phyloP scores from a whole-genome alignment of 176 grass and related monocot species.

The Rhynchospora tenuis region DNA sequence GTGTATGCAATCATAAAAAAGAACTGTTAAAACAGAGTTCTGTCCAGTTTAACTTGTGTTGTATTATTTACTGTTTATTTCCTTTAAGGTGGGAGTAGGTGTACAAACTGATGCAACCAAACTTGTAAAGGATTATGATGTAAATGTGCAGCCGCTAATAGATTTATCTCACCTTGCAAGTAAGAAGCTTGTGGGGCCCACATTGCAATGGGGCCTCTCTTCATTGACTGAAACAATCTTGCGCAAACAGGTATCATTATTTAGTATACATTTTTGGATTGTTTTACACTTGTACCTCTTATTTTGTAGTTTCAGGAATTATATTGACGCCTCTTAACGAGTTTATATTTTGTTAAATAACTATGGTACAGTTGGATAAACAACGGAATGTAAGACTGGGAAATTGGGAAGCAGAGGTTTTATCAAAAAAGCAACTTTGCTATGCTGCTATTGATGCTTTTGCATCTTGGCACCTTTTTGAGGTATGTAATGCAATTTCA shows the following conservation, averaged over 20 bases:
- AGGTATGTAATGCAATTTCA: conserved; percentile 33
- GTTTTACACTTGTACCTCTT: neutral
- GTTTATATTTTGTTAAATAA: neutral
- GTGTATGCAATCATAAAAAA: neutral
- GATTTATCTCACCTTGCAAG: conserved; percentile 79
- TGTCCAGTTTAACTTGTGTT: neutral
- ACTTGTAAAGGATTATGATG: conserved; percentile 62
- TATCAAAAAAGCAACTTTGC: conserved; percentile 60
- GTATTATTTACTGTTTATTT: neutral
- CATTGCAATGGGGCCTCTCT: conserved; percentile 61
- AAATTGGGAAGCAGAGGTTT: conserved; percentile 64
- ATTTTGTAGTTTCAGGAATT: neutral
- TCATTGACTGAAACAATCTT: conserved; percentile 75
- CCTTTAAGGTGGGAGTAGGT: conserved; percentile 70
- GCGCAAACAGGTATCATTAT: conserved; percentile 52
- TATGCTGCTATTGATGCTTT: conserved; percentile 98
- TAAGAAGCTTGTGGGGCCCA: conserved; percentile 38
- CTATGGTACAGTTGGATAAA: conserved; percentile 50
- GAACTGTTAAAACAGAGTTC: neutral
- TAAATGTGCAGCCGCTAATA: conserved; percentile 55
- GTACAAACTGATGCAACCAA: conserved; percentile 74
- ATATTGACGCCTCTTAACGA: neutral
- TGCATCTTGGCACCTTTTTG: conserved; percentile 74
- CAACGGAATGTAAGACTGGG: conserved; percentile 65
- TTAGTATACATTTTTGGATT: neutral